phyloP scores from a whole-genome alignment of 2,329 filamentous ascomycete species.

The Seiridium cupressi region DNA sequence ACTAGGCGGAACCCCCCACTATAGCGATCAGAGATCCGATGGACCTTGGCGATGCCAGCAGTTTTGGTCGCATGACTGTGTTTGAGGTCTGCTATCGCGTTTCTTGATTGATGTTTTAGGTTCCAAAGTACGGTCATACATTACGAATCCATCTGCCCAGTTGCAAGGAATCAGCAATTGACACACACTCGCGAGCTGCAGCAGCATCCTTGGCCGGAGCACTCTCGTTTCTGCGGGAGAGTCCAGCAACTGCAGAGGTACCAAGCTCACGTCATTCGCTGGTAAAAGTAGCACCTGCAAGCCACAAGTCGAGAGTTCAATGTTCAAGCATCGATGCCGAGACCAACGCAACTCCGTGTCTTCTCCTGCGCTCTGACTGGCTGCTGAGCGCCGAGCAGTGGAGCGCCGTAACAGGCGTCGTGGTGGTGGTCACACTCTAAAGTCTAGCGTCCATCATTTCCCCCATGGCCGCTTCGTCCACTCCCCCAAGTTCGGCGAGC shows the following conservation, averaged over 20 bases:
- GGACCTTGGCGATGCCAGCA: no score
- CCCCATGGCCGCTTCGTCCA: not conserved
- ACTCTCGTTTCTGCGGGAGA: not conserved
- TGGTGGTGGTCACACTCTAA: not conserved
- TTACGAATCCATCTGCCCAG: no score
- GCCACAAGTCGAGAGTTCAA: not conserved
- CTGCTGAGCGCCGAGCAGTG: not conserved
- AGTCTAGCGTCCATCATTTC: not conserved
- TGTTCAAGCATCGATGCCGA: not conserved
- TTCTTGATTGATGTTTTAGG: no score
- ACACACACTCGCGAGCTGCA: no score
- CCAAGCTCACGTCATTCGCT: conserved; percentile 5
- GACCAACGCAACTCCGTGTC: not conserved
- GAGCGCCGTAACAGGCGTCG: not conserved
- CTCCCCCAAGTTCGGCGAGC: not conserved
- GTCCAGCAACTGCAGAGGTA: not conserved
- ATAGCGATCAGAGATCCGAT: no score
- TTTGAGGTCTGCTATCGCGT: no score
- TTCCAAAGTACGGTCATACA: no score
- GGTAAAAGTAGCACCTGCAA: not conserved
- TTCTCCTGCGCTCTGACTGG: not conserved
- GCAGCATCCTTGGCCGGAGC: not conserved
- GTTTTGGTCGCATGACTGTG: no score
- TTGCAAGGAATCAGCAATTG: no score
- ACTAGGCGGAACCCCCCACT: no score